phyloP scores from a whole-genome alignment of 768 basidiomycete species.

The Leccinum olivaceopallidum region DNA sequence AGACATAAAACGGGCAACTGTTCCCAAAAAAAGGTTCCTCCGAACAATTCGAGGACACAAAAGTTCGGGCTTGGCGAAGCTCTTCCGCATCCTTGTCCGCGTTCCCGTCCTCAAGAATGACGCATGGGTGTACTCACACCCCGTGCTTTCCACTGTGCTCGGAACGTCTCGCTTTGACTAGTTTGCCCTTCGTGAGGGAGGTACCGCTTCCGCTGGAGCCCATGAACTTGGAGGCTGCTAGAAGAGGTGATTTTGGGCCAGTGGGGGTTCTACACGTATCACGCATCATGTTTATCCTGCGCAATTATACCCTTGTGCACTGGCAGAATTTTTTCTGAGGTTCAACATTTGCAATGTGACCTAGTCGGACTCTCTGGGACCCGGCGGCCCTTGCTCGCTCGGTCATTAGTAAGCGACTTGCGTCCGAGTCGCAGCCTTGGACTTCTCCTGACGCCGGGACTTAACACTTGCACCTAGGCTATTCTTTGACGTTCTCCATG shows the following conservation, averaged over 20 bases:
- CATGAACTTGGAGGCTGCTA: slow-evolving; percentile 52
- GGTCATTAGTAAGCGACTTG: no score
- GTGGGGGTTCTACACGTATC: slow-evolving; percentile 37
- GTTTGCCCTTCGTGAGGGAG: slow-evolving; percentile 48
- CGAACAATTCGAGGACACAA: no score
- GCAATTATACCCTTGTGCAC: neutral
- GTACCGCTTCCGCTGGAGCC: slow-evolving; percentile 71
- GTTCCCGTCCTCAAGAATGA: slow-evolving; percentile 88
- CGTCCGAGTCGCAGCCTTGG: no score
- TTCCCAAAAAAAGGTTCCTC: no score
- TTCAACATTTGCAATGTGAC: no score
- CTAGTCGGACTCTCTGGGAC: no score
- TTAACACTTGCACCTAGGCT: no score
- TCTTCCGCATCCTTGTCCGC: slow-evolving; percentile 88
- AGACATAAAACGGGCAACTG: no score
- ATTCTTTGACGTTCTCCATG: neutral
- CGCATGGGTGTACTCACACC: slow-evolving; percentile 36
- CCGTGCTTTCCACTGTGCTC: slow-evolving; percentile 36
- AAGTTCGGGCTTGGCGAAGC: slow-evolving; percentile 75
- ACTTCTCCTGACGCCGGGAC: no score
- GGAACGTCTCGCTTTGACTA: slow-evolving; percentile 45
- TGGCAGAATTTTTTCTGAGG: neutral
- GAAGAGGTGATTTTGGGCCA: slow-evolving; percentile 36
- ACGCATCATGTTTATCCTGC: neutral
- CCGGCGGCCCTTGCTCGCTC: no score